Evolutionary conservation across 306 rosid species (phyloP).

Genomic region (Lablab purpureus): DNA sequence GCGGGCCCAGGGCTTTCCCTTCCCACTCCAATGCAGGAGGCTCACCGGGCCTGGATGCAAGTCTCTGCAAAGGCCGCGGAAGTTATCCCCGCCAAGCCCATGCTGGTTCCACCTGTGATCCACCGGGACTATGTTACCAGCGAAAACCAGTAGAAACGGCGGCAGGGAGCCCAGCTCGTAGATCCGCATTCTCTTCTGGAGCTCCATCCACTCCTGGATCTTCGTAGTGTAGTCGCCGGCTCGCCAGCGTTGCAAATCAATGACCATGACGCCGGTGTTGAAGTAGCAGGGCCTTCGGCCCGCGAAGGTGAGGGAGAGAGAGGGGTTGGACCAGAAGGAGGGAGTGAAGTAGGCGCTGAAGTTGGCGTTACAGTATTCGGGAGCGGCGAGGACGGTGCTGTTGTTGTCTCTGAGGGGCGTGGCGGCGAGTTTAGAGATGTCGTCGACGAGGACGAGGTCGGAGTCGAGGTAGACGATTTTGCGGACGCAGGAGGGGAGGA

Average conservation of each 20-base stretch:
- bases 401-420: constrained; percentile 50
- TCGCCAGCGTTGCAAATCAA: constrained; percentile 79
- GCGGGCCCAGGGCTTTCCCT: constrained; percentile 96
- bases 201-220: constrained; percentile 98
- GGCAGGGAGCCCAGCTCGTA: constrained; percentile 93
- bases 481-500: constrained; percentile 65
- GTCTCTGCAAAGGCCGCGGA: constrained; percentile 78
- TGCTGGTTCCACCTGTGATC: constrained; percentile 98
- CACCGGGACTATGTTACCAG: constrained; percentile 78
- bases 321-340: constrained; percentile 86
- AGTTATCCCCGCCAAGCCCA: constrained; percentile 97
- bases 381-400: constrained; percentile 80
- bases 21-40: constrained; percentile 96
- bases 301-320: constrained; percentile 73
- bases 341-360: constrained; percentile 85
- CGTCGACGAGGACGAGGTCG: constrained; percentile 89
- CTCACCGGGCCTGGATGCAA: constrained; percentile 95
- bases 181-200: constrained; percentile 95
- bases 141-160: constrained; percentile 87
- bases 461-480: constrained; percentile 89
- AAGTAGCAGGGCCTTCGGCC: constrained; percentile 84
- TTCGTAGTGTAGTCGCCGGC: constrained; percentile 73
- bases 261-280: constrained; percentile 99
- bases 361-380: constrained; percentile 95
- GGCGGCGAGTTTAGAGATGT: constrained; percentile 78